A percentile compares a stretch with the other conserved stretches of the same genome.
phyloP scores from a whole-genome alignment of 2,329 filamentous ascomycete genomes.

The Pyricularia pennisetigena region DNA sequence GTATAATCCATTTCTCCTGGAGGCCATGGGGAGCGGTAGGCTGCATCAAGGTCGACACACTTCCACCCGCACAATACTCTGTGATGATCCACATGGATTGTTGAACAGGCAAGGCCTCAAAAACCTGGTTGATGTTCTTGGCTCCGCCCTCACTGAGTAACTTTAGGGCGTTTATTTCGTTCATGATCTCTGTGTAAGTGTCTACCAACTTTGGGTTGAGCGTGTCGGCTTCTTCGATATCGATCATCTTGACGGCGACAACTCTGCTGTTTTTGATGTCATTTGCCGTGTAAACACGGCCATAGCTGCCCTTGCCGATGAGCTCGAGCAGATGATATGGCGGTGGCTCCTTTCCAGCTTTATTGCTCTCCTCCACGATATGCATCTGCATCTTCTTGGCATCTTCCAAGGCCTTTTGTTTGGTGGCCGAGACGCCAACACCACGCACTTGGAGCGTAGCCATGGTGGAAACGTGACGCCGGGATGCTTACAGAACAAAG shows the following conservation, averaged over 20 bases:
- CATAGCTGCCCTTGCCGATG: slow-evolving; percentile 60
- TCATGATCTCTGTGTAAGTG: slow-evolving; percentile 60
- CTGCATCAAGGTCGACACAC: slow-evolving; percentile 63
- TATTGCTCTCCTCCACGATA: slow-evolving; percentile 47
- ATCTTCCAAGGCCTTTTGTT: slow-evolving; percentile 47
- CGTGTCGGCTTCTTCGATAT: slow-evolving; percentile 69
- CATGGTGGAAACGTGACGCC: slow-evolving; percentile 12
- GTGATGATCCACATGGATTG: slow-evolving; percentile 82
- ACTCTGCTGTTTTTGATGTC: slow-evolving; percentile 29
- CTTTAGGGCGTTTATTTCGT: slow-evolving; percentile 60
- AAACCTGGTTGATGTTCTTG: slow-evolving; percentile 71
- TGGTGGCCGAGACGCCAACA: slow-evolving; percentile 15
- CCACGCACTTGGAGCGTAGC: slow-evolving; percentile 20
- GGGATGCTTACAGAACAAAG: neutral
- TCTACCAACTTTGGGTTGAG: slow-evolving; percentile 54
- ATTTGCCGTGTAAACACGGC: slow-evolving; percentile 55
- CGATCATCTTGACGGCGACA: slow-evolving; percentile 70
- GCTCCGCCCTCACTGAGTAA: slow-evolving; percentile 65
- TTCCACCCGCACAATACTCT: slow-evolving; percentile 78
- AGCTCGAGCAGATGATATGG: slow-evolving; percentile 53
- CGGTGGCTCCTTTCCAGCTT: slow-evolving; percentile 44
- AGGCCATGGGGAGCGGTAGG: slow-evolving; percentile 55
- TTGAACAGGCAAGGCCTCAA: slow-evolving; percentile 68
- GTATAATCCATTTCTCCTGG: slow-evolving; percentile 62
- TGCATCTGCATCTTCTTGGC: slow-evolving; percentile 52